These are phyloP conservation scores for Stephania japonica DNA, from an alignment of 164 flowering plant species.

Conservation along the genomic window DNA sequence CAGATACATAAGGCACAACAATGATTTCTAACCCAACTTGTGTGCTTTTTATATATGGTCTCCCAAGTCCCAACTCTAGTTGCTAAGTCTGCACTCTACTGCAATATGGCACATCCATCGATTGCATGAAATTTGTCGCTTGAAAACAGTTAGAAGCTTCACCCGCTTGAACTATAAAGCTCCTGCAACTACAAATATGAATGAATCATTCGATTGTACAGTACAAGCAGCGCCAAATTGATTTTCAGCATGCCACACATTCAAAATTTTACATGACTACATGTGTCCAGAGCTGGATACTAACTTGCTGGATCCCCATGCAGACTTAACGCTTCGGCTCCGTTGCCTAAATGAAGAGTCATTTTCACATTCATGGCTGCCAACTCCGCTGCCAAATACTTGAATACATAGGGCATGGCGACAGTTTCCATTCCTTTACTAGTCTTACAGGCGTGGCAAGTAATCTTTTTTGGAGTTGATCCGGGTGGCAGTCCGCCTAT, in stretches of 20 bases:
- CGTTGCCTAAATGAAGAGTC: slow-evolving; percentile 52
- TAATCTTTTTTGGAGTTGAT: slow-evolving; percentile 55
- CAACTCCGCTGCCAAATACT: slow-evolving; percentile 81
- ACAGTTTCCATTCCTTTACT: slow-evolving; percentile 94
- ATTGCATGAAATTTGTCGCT: too few relatives aligned
- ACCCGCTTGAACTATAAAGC: too few relatives aligned
- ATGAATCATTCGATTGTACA: background rate
- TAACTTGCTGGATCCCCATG: background rate
- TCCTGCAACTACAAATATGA: too few relatives aligned
- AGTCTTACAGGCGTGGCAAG: slow-evolving; percentile 67
- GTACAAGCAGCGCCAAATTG: background rate
- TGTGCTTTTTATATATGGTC: background rate
- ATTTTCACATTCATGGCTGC: slow-evolving; percentile 92
- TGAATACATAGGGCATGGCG: slow-evolving; percentile 89
- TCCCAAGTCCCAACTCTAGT: background rate
- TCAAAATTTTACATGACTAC: background rate
- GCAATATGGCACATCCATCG: background rate
- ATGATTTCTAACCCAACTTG: background rate
- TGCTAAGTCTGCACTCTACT: background rate
- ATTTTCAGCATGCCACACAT: background rate
- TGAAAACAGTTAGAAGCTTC: too few relatives aligned
- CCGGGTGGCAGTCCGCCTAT: slow-evolving; percentile 56
- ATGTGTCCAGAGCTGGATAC: background rate
- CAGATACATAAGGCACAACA: too few relatives aligned
- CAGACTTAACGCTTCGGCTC: slow-evolving; percentile 28